These are phyloP conservation scores for Colletotrichum horii DNA, from an alignment of 2,329 filamentous ascomycete genomes.

Conservation along the genomic window DNA sequence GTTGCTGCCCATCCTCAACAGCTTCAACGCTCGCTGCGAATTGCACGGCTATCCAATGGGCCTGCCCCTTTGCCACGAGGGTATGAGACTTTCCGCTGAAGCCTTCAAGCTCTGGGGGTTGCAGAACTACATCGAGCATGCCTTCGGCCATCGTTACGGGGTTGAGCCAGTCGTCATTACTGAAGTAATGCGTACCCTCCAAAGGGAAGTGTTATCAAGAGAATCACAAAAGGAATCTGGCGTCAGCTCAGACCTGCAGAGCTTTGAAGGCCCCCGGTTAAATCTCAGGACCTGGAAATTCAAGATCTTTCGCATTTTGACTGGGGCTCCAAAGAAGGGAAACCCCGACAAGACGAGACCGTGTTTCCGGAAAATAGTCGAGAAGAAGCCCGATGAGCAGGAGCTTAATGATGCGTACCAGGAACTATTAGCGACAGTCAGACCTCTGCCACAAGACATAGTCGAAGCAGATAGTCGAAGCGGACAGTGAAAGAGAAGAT, in stretches of 20 bases:
- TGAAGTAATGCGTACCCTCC: background rate
- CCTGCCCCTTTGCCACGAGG: conserved; percentile 32
- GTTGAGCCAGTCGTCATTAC: background rate
- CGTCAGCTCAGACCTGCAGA: background rate
- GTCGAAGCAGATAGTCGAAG: background rate
- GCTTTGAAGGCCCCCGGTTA: background rate
- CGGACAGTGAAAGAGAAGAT: background rate
- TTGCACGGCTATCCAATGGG: conserved; percentile 27
- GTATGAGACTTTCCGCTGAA: conserved; percentile 34
- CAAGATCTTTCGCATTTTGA: background rate
- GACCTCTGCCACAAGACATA: background rate
- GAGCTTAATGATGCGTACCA: background rate
- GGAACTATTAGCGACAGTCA: background rate
- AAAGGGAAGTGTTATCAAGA: background rate
- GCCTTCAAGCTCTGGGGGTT: conserved; percentile 5
- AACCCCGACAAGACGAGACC: background rate
- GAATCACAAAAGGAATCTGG: background rate
- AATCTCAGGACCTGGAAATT: background rate
- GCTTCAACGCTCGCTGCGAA: conserved; percentile 39
- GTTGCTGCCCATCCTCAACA: conserved; percentile 45
- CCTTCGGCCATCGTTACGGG: background rate
- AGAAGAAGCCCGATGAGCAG: background rate
- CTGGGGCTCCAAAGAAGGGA: background rate
- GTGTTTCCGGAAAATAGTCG: background rate
- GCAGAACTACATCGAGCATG: conserved; percentile 7